phyloP scores from a whole-genome alignment of 495 filamentous ascomycete species.

The Penicillium lagena region DNA sequence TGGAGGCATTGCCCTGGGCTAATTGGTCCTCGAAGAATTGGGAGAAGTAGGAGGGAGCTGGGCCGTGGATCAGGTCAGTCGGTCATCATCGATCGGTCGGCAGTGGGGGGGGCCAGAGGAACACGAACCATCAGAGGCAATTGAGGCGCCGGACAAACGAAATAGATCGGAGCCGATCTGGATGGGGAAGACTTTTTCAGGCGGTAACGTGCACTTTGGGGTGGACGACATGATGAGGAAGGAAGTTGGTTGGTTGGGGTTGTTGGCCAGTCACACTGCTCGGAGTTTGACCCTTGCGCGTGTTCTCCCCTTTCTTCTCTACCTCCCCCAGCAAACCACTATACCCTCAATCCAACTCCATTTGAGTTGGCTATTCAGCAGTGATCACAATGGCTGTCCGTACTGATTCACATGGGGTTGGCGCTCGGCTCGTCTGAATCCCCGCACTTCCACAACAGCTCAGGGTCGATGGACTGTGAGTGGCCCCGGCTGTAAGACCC shows the following conservation, averaged over 20 bases:
- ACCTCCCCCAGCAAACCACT: no score
- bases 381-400: no score
- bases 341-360: no score
- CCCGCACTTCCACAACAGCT: no score
- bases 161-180: slow-evolving; percentile 92
- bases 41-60: slow-evolving; percentile 97
- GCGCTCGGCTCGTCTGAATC: slow-evolving; percentile 8
- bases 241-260: background rate
- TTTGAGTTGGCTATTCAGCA: no score
- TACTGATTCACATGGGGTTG: slow-evolving; percentile 13
- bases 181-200: slow-evolving; percentile 77
- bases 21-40: slow-evolving; percentile 88
- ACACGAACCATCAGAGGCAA: slow-evolving; percentile 82
- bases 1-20: slow-evolving; percentile 50
- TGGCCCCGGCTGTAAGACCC: no score
- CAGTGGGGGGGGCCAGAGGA: background rate
- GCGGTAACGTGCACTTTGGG: slow-evolving; percentile 32
- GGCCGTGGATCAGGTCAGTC: slow-evolving; percentile 20
- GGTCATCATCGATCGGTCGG: slow-evolving; percentile 9
- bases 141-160: slow-evolving; percentile 86
- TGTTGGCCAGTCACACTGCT: background rate
- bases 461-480: no score
- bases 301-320: no score
- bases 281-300: background rate
- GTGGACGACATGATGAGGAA: background rate